A percentile compares a stretch with the other conserved stretches of the same genome.
These are phyloP conservation scores for Grosmannia penicillata DNA, from an alignment of 2,329 filamentous ascomycete species.

Conservation along the genomic window DNA sequence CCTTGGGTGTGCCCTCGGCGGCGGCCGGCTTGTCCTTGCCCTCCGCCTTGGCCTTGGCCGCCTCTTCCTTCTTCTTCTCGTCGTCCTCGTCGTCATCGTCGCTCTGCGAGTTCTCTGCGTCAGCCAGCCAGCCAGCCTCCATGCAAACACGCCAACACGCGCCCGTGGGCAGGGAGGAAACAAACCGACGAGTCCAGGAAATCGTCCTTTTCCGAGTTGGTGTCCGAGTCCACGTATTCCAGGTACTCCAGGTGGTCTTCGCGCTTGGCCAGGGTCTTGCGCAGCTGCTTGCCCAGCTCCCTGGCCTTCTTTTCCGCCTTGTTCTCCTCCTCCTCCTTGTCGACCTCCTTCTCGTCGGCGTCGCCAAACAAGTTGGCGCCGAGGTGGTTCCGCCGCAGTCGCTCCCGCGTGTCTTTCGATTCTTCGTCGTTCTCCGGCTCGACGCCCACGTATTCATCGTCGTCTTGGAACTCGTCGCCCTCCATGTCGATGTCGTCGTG, in stretches of 20 bases:
- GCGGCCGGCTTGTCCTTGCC: constrained; percentile 31
- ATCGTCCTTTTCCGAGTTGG: constrained; percentile 31
- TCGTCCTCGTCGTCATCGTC: constrained; percentile 1
- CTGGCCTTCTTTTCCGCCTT: constrained; percentile 53
- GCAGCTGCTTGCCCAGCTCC: constrained; percentile 60
- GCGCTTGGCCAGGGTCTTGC: constrained; percentile 68
- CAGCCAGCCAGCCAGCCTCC: neutral
- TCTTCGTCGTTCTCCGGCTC: constrained; percentile 75
- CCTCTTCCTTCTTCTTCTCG: constrained; percentile 27
- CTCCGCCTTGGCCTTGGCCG: constrained; percentile 2
- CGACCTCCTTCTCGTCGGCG: constrained; percentile 54
- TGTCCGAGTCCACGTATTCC: constrained; percentile 76
- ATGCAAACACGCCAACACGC: neutral
- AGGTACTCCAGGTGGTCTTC: constrained; percentile 81
- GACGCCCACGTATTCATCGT: constrained; percentile 64
- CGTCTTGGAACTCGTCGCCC: constrained; percentile 69
- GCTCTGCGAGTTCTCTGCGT: neutral
- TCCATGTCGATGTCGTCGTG: constrained; percentile 56
- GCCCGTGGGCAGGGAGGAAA: constrained; percentile 1
- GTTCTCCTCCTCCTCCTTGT: constrained; percentile 58
- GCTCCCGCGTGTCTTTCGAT: constrained; percentile 52
- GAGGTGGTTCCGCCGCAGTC: constrained; percentile 69
- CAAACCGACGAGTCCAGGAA: constrained; percentile 18
- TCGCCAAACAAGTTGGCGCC: constrained; percentile 70
- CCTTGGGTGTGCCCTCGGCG: constrained; percentile 51